phyloP scores from a whole-genome alignment of 2,329 filamentous ascomycete species.

The Phyllosticta citriasiana region DNA sequence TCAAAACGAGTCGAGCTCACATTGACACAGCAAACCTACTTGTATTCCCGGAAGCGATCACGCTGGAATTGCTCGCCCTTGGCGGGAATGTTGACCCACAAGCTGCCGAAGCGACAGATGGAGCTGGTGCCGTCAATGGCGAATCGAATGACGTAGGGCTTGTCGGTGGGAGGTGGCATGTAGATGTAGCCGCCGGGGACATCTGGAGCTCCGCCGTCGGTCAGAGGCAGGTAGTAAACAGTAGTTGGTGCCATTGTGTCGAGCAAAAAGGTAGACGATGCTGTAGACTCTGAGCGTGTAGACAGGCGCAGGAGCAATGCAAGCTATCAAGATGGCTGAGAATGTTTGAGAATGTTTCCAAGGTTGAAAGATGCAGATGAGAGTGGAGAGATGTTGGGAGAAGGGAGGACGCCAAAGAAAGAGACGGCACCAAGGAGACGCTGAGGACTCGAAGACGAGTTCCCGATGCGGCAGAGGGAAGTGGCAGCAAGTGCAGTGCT shows the following conservation, averaged over 20 bases:
- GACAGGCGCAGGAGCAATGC: not conserved
- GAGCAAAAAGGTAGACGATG: not conserved
- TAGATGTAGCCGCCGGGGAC: conserved; percentile 87
- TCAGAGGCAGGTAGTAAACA: conserved; percentile 81
- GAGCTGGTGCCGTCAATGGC: conserved; percentile 90
- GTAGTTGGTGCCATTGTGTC: not conserved
- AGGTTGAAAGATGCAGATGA: not conserved
- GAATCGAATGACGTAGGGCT: conserved; percentile 69
- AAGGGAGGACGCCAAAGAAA: not conserved
- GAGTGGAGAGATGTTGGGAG: not conserved
- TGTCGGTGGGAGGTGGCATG: conserved; percentile 66
- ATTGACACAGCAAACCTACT: conserved; percentile 48
- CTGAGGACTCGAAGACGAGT: not conserved
- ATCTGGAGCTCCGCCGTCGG: conserved; percentile 85
- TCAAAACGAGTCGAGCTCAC: not conserved
- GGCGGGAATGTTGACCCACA: conserved; percentile 93
- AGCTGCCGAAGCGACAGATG: conserved; percentile 84
- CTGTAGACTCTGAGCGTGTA: not conserved
- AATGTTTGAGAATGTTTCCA: not conserved
- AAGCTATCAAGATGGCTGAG: not conserved
- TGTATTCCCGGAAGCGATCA: conserved; percentile 74
- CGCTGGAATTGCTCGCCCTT: conserved; percentile 67
- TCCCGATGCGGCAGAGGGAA: not conserved
- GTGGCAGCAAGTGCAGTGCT: not conserved
- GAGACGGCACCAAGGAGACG: not conserved